phyloP scores from a whole-genome alignment of 768 basidiomycete species.

The Lactarius vividus region DNA sequence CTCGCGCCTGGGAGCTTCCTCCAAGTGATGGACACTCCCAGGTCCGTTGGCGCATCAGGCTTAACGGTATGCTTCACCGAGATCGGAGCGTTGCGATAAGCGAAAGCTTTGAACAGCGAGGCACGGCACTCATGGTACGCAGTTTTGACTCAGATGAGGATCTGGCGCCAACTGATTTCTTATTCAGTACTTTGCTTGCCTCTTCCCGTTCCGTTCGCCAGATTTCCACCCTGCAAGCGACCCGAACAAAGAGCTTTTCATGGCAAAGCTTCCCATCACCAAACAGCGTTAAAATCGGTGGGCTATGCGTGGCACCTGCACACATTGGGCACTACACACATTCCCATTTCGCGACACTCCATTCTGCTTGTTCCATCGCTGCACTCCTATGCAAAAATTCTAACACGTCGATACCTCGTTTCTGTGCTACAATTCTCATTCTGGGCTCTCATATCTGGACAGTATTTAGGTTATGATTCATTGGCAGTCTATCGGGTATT shows the following conservation, averaged over 20 bases:
- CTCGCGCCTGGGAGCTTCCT: background rate
- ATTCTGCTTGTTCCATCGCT: background rate
- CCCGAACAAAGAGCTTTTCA: conserved; percentile 6
- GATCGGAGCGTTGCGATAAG: background rate
- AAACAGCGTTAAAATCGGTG: background rate
- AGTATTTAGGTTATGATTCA: background rate
- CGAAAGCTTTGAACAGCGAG: conserved; percentile 11
- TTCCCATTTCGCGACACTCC: background rate
- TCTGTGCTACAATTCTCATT: background rate
- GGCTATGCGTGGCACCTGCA: background rate
- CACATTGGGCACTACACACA: background rate
- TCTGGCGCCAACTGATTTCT: background rate
- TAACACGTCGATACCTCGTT: background rate
- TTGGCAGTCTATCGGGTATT: background rate
- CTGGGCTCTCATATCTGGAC: background rate
- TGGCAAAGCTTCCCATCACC: conserved; percentile 4
- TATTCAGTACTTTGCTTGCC: conserved; percentile 10
- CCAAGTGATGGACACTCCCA: background rate
- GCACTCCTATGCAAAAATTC: background rate
- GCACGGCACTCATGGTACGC: conserved; percentile 19
- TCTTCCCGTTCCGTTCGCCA: conserved; percentile 6
- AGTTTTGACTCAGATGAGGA: background rate
- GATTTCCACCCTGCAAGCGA: background rate
- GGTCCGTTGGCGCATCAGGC: conserved; percentile 13
- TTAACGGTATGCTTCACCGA: conserved; percentile 12